phyloP scores from a whole-genome alignment of 306 rosid genomes.

The Cicer arietinum region DNA sequence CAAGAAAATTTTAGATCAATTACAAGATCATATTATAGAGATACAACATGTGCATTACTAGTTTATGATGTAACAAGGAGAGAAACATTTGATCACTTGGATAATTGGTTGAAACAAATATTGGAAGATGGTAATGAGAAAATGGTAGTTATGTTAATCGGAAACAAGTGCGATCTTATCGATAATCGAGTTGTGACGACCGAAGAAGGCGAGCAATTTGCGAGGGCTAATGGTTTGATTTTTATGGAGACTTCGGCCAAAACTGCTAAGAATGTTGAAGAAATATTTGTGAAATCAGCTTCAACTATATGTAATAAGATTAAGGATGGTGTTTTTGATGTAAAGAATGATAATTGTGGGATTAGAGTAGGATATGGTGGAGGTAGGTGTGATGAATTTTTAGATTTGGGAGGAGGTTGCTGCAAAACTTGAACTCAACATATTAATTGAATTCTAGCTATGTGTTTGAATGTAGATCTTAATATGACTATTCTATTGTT shows the following conservation, averaged over 20 bases:
- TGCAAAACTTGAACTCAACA: slow-evolving; percentile 62
- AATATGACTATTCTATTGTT: slow-evolving; percentile 7
- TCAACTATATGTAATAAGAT: slow-evolving; percentile 85
- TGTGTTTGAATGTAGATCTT: slow-evolving; percentile 38
- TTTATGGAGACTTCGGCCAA: slow-evolving; percentile 98
- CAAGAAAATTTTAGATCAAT: slow-evolving; percentile 96
- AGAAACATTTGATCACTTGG: slow-evolving; percentile 94
- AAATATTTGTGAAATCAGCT: slow-evolving; percentile 96
- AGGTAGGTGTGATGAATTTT: slow-evolving; percentile 71
- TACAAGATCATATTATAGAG: slow-evolving; percentile 90
- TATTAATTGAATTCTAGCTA: slow-evolving; percentile 27
- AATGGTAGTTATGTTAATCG: slow-evolving; percentile 92
- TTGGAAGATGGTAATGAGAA: slow-evolving; percentile 92
- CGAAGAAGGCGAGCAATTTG: slow-evolving; percentile 97
- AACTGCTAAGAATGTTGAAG: slow-evolving; percentile 92
- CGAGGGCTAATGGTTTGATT: slow-evolving; percentile 89
- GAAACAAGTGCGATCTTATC: slow-evolving; percentile 91
- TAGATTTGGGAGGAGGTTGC: slow-evolving; percentile 76
- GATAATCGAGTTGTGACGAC: slow-evolving; percentile 93
- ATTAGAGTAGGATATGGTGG: slow-evolving; percentile 92
- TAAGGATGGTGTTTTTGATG: slow-evolving; percentile 91
- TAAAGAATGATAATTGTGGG: slow-evolving; percentile 92
- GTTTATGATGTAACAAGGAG: slow-evolving; percentile 98
- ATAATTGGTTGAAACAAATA: slow-evolving; percentile 97
- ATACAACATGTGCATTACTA: slow-evolving; percentile 95